Evolutionary conservation across 306 rosid species (phyloP).

Genomic region (Vigna angularis): DNA sequence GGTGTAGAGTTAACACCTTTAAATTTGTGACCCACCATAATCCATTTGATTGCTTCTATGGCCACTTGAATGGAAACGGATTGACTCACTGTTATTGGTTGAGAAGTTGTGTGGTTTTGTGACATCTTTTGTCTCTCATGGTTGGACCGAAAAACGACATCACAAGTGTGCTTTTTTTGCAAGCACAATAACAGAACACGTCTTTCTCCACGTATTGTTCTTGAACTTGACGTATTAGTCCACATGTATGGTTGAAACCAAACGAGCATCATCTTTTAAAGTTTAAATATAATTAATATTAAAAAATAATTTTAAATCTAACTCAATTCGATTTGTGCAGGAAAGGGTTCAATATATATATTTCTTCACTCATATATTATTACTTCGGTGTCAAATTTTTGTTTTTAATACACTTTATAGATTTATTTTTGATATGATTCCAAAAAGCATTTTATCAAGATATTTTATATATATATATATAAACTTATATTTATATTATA

Average conservation of each 20-base stretch:
- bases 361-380: too few relatives aligned
- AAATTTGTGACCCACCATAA: slow-evolving; percentile 53
- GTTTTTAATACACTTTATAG: too few relatives aligned
- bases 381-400: too few relatives aligned
- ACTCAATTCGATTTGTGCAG: too few relatives aligned
- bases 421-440: too few relatives aligned
- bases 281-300: too few relatives aligned
- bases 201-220: slow-evolving; percentile 58
- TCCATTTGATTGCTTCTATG: slow-evolving; percentile 49
- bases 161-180: slow-evolving; percentile 10
- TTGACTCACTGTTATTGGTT: slow-evolving; percentile 48
- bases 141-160: slow-evolving; percentile 36
- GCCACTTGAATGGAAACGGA: slow-evolving; percentile 47
- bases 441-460: too few relatives aligned
- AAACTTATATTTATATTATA: too few relatives aligned
- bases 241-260: slow-evolving; percentile 60
- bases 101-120: slow-evolving; percentile 28
- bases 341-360: too few relatives aligned
- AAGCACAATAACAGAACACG: slow-evolving; percentile 36
- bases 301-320: too few relatives aligned
- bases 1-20: slow-evolving; percentile 60
- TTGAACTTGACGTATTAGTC: slow-evolving; percentile 40
- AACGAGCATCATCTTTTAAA: slow-evolving; percentile 26
- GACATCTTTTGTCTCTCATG: slow-evolving; percentile 31
- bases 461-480: too few relatives aligned